A percentile compares a stretch with the other conserved stretches of the same genome.
These are phyloP conservation scores for Chrysanthemum lavandulifolium DNA, from an alignment of 129 eudicot species.

Conservation along the genomic window DNA sequence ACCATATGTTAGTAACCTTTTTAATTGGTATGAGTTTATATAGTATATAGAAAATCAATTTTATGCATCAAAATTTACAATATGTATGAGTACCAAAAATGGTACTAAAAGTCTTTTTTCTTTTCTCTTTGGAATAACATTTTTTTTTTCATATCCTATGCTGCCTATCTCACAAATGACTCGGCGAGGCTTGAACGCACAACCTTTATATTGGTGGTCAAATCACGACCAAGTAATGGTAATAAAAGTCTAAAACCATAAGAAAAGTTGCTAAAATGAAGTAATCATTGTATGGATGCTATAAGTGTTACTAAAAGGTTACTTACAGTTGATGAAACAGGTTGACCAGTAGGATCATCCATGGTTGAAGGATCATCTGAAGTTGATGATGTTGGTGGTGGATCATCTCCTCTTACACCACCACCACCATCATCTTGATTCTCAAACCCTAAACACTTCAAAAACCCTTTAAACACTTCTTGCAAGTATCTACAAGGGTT, in stretches of 20 bases:
- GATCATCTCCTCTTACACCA: conserved; percentile 17
- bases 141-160: too few relatives aligned
- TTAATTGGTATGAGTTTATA: too few relatives aligned
- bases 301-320: background rate
- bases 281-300: background rate
- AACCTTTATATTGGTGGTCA: too few relatives aligned
- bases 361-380: conserved; percentile 16
- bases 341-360: conserved; percentile 29
- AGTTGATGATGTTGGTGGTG: background rate
- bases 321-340: conserved; percentile 23
- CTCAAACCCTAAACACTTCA: conserved; percentile 37
- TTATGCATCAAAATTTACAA: too few relatives aligned
- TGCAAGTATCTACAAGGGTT: conserved; percentile 38
- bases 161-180: too few relatives aligned
- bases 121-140: too few relatives aligned
- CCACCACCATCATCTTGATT: conserved; percentile 5
- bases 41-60: too few relatives aligned
- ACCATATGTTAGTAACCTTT: too few relatives aligned
- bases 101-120: too few relatives aligned
- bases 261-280: background rate
- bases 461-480: conserved; percentile 23
- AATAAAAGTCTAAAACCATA: background rate
- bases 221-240: too few relatives aligned
- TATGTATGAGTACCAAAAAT: too few relatives aligned
- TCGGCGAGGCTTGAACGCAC: too few relatives aligned